These are phyloP conservation scores for Raphidocelis subcapitata DNA, from an alignment of 139 green algal species.

Conservation along the genomic window DNA sequence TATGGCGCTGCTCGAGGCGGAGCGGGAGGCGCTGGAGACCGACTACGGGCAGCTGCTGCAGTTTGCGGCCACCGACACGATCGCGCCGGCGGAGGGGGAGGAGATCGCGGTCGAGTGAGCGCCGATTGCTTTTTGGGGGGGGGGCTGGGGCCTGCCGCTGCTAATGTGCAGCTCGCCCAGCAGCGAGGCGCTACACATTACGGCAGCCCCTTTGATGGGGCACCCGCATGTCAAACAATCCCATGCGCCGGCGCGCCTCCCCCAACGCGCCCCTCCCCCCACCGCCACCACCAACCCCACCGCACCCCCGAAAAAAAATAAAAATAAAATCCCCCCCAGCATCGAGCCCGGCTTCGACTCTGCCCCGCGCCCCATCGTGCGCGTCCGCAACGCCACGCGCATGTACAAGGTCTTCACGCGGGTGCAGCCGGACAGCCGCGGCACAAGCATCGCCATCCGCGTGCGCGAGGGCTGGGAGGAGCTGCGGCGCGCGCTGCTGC, in stretches of 20 bases:
- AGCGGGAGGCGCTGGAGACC: background rate
- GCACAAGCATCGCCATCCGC: slow-evolving; percentile 78
- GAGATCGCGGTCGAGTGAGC: too few species aligned
- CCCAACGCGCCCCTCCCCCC: background rate
- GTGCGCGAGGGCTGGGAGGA: slow-evolving; percentile 16
- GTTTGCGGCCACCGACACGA: background rate
- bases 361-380: slow-evolving; percentile 57
- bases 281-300: background rate
- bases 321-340: too few species aligned
- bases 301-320: too few species aligned
- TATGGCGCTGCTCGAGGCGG: background rate
- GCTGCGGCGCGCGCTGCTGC: slow-evolving; percentile 24
- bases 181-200: background rate
- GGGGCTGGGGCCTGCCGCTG: background rate
- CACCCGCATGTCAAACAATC: background rate
- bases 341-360: slow-evolving; percentile 9
- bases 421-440: slow-evolving; percentile 56
- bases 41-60: background rate
- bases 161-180: background rate
- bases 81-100: too few species aligned
- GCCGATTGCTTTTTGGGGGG: too few species aligned
- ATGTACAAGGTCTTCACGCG: slow-evolving; percentile 65
- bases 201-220: background rate
- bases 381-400: slow-evolving; percentile 37
- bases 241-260: background rate